These are phyloP conservation scores for Tubosaeta sp. DNA, from an alignment of 768 basidiomycete genomes.

Conservation along the genomic window DNA sequence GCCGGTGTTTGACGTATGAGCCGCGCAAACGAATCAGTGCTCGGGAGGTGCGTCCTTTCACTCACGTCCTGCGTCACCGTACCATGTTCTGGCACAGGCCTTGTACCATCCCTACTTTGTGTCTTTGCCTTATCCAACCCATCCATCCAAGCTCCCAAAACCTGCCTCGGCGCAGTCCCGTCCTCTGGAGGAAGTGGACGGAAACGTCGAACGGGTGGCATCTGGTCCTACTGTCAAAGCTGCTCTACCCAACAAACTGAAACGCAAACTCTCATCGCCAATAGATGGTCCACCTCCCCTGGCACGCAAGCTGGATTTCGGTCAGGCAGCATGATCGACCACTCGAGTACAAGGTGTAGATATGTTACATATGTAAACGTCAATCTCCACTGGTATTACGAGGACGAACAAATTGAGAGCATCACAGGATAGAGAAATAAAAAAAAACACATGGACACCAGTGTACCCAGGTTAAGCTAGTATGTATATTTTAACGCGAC, in stretches of 20 bases:
- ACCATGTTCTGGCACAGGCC: constrained; percentile 45
- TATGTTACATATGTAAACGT: constrained; percentile 4
- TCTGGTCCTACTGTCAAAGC: constrained; percentile 52
- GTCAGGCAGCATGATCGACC: constrained; percentile 32
- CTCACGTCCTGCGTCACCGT: background rate
- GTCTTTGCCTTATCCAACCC: constrained; percentile 80
- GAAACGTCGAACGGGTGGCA: constrained; percentile 54
- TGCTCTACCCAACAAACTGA: constrained; percentile 50
- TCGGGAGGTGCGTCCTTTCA: constrained; percentile 53
- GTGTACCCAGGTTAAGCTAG: constrained; percentile 6
- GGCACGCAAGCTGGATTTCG: constrained; percentile 71
- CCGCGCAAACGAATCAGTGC: constrained; percentile 79
- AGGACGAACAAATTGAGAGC: background rate
- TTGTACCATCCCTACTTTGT: constrained; percentile 86
- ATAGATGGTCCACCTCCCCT: constrained; percentile 51
- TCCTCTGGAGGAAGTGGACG: constrained; percentile 75
- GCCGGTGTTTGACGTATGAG: constrained; percentile 78
- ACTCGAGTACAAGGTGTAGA: background rate
- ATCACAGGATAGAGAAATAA: constrained; percentile 10
- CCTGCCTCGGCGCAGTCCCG: constrained; percentile 43
- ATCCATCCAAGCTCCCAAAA: constrained; percentile 88
- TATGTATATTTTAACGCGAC: constrained; percentile 27
- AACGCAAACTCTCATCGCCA: constrained; percentile 65
- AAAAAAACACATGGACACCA: constrained; percentile 5
- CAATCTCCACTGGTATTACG: constrained; percentile 1